Evolutionary conservation across 768 basidiomycete genomes (phyloP), one percentile per base, ranked within the genome.

Genomic region (Mrakia frigida): DNA sequence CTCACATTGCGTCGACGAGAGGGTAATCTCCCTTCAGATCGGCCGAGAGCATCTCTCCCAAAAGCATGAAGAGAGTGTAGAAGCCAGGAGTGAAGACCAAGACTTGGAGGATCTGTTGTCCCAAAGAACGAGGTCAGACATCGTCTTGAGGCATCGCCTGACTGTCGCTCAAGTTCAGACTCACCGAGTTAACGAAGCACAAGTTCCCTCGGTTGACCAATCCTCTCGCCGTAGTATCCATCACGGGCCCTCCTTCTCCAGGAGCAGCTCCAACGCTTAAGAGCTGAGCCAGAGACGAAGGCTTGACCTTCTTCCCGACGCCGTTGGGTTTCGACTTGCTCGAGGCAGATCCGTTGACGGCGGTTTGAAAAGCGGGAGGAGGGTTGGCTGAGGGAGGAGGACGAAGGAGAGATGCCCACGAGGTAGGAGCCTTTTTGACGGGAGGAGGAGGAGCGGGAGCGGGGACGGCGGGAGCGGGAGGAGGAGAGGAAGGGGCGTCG

Each of bases 201-300:
- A 98, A 90, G 84, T 99, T 99, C 0, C 96, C 95, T 3, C 89
- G 91, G 83, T 99, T 99, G 79, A 98, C 86, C 69, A 99, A 84
- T 6, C 96, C 96, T 21, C 95, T 86, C 0, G 92, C 89, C 10
- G 50, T 69, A 25, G 65, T 73, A n/a, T 50, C 25, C 11, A 23
- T 21, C 31, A 37, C 5, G 28, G 52, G 50, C 6, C 52, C 52
- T 31, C 60, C 59, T 35, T 78, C 77, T 16, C 69, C 73, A 23
- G 63, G 21, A n/a, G 71, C 69, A 3, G 71, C 63, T n/a, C 73
- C 73, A 16, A 56, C 59, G 43, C 39, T 41, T 21, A 73, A 52
- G 2, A 77, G 68, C 33, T 74, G 72, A 41, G 72, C 72, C 23
- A 77, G 73, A 6, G 56, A 43, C 50, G 76, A 77, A 23, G 28